Evolutionary conservation across 2,329 filamentous ascomycete species (phyloP), one percentile per base, ranked within the genome.

Genomic region (Neopestalotiopsis sp.): DNA sequence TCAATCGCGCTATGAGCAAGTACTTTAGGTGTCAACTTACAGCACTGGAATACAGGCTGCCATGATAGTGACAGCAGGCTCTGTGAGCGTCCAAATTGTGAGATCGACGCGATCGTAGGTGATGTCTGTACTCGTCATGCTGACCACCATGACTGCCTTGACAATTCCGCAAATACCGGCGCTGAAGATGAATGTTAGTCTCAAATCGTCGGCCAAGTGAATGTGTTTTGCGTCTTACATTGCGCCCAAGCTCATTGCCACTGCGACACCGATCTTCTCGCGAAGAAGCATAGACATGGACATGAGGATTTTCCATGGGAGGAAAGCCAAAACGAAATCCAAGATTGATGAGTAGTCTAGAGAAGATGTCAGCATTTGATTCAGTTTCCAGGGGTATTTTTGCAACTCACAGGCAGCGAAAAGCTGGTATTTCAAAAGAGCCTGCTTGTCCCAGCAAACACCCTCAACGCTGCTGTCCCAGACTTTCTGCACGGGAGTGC

Each of bases 61-160:
- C 78, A 80, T 80, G 65, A 80, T 80, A 0, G 78, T 79, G 0
- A 74, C 78, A 1, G 78, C 78, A 4, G 78, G 78, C 45, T 80
- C 78, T 0, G 77, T 73, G 42, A 80, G 42, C 1, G 78, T 79
- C 78, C 78, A 80, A 4, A 80, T 80, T 0, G 77, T 79, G 4
- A 80, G 69, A 66, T 80, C 78, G 13, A 79, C 74, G 5, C 78
- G 76, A 20, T 77, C 78, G 40, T 77, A 80, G 0, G 78, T 80
- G 28, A 80, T 70, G 45, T 80, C 78, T 2, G 72, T 66, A 38
- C 77, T 79, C 6, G 74, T 76, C 74, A 80, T 80, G 34, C 62
- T 70, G 24, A 76, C 73, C 1, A 78, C 77, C 59, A 79, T 61
- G 0, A 79, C 77, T 4, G 76, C 68, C 40, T 80, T 80, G n/a